These are phyloP conservation scores for Mortierella sp. DNA, from an alignment of 371 early-diverging fungal genomes.

Conservation along the genomic window DNA sequence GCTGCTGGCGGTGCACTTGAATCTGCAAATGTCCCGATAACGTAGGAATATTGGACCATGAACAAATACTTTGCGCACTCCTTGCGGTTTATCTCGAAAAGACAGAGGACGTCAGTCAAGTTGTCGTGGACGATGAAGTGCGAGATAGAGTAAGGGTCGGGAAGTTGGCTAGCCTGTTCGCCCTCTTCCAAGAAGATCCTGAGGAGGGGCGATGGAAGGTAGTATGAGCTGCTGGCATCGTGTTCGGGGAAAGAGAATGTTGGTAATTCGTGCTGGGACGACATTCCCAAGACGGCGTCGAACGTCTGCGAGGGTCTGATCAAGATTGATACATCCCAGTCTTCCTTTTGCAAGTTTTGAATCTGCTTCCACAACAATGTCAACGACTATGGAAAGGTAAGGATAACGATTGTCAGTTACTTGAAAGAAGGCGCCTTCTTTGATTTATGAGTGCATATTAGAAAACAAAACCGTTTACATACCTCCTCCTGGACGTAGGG, in stretches of 20 bases:
- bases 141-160: conserved; percentile 70
- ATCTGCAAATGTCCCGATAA: conserved; percentile 68
- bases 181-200: conserved; percentile 63
- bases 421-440: not conserved
- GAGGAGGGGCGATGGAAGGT: conserved; percentile 48
- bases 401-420: not conserved
- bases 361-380: conserved; percentile 80
- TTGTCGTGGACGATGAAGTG: conserved; percentile 87
- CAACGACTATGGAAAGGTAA: conserved; percentile 62
- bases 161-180: conserved; percentile 56
- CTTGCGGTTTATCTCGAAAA: conserved; percentile 86
- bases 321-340: conserved; percentile 77
- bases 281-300: conserved; percentile 67
- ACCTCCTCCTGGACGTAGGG: conserved; percentile 71
- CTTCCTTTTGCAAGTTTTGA: conserved; percentile 65
- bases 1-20: conserved; percentile 33
- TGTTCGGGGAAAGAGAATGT: conserved; percentile 63
- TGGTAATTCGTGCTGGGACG: conserved; percentile 76
- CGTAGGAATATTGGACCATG: conserved; percentile 70
- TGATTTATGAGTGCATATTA: not conserved
- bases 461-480: conserved; percentile 24
- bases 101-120: conserved; percentile 79
- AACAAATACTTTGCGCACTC: conserved; percentile 82
- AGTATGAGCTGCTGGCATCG: conserved; percentile 26
- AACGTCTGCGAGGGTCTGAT: conserved; percentile 71